Evolutionary conservation across 2,329 filamentous ascomycete species (phyloP).

Genomic region (Exophiala alcalophila): DNA sequence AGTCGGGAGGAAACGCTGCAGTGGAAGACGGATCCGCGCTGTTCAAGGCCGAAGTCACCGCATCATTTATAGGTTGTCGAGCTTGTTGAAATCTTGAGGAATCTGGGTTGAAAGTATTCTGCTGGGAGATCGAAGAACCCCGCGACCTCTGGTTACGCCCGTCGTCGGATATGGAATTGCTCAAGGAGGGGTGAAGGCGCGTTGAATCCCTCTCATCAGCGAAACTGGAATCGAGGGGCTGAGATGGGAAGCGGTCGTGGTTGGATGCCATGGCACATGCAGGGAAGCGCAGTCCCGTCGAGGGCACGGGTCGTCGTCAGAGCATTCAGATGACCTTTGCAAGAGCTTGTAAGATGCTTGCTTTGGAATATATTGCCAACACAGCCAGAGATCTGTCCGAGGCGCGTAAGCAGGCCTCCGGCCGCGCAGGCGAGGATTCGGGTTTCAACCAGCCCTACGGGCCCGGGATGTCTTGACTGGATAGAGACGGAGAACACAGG

Average conservation of each 20-base stretch:
- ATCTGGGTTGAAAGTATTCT: slow-evolving; percentile 12
- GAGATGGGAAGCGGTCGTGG: slow-evolving; percentile 12
- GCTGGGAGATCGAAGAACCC: slow-evolving; percentile 12
- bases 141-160: slow-evolving; percentile 7
- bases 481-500: not conserved
- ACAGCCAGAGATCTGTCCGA: slow-evolving; percentile 1
- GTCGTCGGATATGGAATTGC: slow-evolving; percentile 14
- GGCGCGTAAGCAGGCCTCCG: not conserved
- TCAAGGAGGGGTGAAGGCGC: slow-evolving; percentile 13
- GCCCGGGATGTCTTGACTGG: not conserved
- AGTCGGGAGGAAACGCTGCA: slow-evolving; percentile 54
- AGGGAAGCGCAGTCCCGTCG: slow-evolving; percentile 13
- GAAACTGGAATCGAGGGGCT: slow-evolving; percentile 4
- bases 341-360: not conserved
- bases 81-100: slow-evolving; percentile 28
- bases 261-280: slow-evolving; percentile 19
- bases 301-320: slow-evolving; percentile 17
- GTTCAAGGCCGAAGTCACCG: slow-evolving; percentile 56
- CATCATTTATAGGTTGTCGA: slow-evolving; percentile 54
- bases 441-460: slow-evolving; percentile 9
- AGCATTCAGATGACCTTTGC: slow-evolving; percentile 15
- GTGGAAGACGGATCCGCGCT: slow-evolving; percentile 46
- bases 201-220: slow-evolving; percentile 17
- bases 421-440: slow-evolving; percentile 4
- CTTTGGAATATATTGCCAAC: slow-evolving; percentile 13